Base-by-base conservation (phyloP, 1,139 yeast species). In the Meyerozyma elateridarum region DNA sequence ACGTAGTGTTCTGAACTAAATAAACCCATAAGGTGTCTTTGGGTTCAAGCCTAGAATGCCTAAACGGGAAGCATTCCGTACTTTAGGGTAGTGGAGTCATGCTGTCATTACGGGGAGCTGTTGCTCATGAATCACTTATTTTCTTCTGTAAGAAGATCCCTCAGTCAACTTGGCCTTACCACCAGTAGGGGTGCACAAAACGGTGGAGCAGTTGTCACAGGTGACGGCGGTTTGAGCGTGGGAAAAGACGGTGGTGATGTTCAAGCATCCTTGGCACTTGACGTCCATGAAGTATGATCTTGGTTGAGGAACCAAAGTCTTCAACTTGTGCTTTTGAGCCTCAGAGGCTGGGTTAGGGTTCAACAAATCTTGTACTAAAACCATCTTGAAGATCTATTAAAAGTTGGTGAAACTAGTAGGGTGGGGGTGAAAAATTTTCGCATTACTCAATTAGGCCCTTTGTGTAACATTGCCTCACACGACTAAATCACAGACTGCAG, bases 191-290 rank as follows among this genome's bases (percentile, higher is more conserved):
- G 93, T 85, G 75, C 97, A 89, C 64, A 91, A 85, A 50, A 91
- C 96, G 52, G 96, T 89, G 56, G 97, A 84, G 74, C 98, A 91
- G 49, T 94, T 81, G 63, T 93, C 97, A 78, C 98, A 91, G 63
- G 96, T 85, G 64, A 91, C 98, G 57, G 96, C 97, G 56, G 97
- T 91, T 78, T 91, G 98, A 48, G 98, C 97, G 74, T 91, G 98
- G 52, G 97, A 89, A 84, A 91, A 91, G 55, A 91, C 96, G 52
- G 97, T 91, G 71, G 98, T 89, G 76, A 91, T 91, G 81, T 83
- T 85, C 68, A 91, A 79, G 76, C 98, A 91, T 59, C 98, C 97
- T 71, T 94, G 97, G 75, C 97, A 91, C 74, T 89, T 89, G 57
- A 91, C 97, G 63, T 91, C 98, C 96, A 91, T 88, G 85, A 91